Base-by-base conservation (phyloP, 2,329 filamentous ascomycete species). In the Aspergillus amoenus region DNA sequence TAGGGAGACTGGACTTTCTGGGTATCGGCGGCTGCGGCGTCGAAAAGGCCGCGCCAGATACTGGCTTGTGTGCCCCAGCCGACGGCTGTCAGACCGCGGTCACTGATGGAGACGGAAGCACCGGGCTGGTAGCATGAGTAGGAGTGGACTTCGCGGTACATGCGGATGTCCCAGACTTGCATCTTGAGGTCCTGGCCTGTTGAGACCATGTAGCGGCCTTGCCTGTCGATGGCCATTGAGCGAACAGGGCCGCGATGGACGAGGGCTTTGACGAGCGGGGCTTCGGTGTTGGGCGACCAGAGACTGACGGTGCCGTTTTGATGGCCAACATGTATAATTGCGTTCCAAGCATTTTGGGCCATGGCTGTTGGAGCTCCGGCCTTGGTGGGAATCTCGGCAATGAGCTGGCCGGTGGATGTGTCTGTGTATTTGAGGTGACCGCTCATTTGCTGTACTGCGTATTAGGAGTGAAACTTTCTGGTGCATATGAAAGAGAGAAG, bases 111-210 rank as follows among this genome's bases (percentile, higher is more conserved):
- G 22, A 97, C 82, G 0, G 90, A 90, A 2, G 90, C 87, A 5
- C 90, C 93, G 0, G 94, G 94, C 57, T 90, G 86, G 40, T 88
- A 84, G 37, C 92, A 90, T 62, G 88, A 91, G 78, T 97, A 97
- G 65, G 83, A 91, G 77, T 94, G 90, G 24, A 99, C 88, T 70
- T 96, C 91, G 66, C 89, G 91, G 79, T 95, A 94, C 84, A 91
- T 96, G 43, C 93, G 86, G 61, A 97, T 88, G 71, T 97, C 93
- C 92, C 93, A 97, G 12, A 96, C 87, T n/a, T 89, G 87, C 89
- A 96, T 95, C 70, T 89, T 91, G 64, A 87, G 82, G 72, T 97
- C 93, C 71, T 96, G 91, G 1, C 93, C 93, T 0, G 91, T 88
- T 3, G 92, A 91, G 11, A 96, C 91, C 93, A 97, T 97, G 78